Percentiles rank a stretch among this genome's conserved stretches.
These are phyloP conservation scores for Helichrysum umbraculigerum DNA, from an alignment of 129 eudicot genomes.

Conservation along the genomic window DNA sequence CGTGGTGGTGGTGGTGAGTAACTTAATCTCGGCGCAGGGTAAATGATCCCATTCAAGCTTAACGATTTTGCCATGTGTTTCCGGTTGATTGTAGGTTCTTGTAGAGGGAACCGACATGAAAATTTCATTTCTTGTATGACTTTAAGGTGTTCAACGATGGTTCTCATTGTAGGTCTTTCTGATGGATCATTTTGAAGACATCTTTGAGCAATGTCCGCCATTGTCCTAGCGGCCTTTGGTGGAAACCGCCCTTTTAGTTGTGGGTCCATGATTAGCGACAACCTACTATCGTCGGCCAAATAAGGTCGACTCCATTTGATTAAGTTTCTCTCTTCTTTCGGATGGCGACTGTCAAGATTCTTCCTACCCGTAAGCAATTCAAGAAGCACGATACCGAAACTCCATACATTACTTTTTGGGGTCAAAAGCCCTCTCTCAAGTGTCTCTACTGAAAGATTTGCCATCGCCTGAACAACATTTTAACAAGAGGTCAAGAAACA, in stretches of 20 bases:
- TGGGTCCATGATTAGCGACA: conserved; percentile 88
- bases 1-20: conserved; percentile 65
- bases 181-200: conserved; percentile 90
- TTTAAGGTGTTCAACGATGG: conserved; percentile 64
- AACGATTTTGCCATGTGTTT: conserved; percentile 76
- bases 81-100: conserved; percentile 55
- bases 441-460: conserved; percentile 77
- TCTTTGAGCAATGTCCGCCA: conserved; percentile 83
- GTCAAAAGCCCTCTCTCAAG: conserved; percentile 82
- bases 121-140: conserved; percentile 71
- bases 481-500: background rate
- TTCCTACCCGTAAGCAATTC: conserved; percentile 86
- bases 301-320: conserved; percentile 88
- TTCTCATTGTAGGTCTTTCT: conserved; percentile 96
- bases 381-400: conserved; percentile 88
- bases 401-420: conserved; percentile 93
- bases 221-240: conserved; percentile 67
- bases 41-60: conserved; percentile 67
- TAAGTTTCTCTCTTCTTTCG: conserved; percentile 84
- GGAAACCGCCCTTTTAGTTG: conserved; percentile 89
- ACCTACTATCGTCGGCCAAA: conserved; percentile 81
- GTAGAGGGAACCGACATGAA: conserved; percentile 70
- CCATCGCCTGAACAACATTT: conserved; percentile 59
- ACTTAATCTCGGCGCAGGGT: conserved; percentile 52
- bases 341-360: conserved; percentile 72